Evolutionary conservation across 805 yeast species (phyloP), one percentile per base, ranked within the genome.

Genomic region (Schwanniomyces vanrijiae): DNA sequence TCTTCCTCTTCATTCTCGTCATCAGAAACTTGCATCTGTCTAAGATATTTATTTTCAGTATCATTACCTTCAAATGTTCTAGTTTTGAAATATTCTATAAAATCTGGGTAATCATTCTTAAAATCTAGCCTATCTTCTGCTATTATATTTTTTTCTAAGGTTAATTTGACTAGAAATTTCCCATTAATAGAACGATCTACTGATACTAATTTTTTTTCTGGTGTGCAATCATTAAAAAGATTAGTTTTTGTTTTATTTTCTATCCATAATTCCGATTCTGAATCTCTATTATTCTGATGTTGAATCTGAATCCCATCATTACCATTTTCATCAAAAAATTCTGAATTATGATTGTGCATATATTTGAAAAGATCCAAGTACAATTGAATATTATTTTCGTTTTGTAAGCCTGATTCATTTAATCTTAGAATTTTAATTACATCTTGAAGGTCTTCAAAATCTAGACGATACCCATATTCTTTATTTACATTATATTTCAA

Each of bases 1-100:
- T 48, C 48, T 29, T 57, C 61, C 7, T 49, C 34, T 41, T 59
- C 63, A 43, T 56, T 57, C 31, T 37, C 39, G 35, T 51, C 60
- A 41, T 64, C 69, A 16, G 66, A 62, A 18, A 56, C 61, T 24
- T 62, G 64, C 59, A 70, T 62, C 40, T 59, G 73, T 13, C 45
- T 38, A 7, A 61, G 55, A 52, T 62, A 58, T 1, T 44, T 45
- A 10, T 29, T 13, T 9, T 48, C 44, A 5, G 29, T 25, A 10
- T 46, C 53, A 8, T 38, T 22, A 14, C 43, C 48, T 5, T 44
- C 25, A 11, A 52, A 37, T 5, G 24, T 14, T 20, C 37, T 40
- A 10, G 37, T 22, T 39, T 58, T 58, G 39, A 56, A 53, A 13
- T 47, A 38, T n/a, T 59, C 62, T 16, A 43, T 18, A 28, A 55